phyloP scores from a whole-genome alignment of 345 rosid genomes.

The Ceriops tagal region DNA sequence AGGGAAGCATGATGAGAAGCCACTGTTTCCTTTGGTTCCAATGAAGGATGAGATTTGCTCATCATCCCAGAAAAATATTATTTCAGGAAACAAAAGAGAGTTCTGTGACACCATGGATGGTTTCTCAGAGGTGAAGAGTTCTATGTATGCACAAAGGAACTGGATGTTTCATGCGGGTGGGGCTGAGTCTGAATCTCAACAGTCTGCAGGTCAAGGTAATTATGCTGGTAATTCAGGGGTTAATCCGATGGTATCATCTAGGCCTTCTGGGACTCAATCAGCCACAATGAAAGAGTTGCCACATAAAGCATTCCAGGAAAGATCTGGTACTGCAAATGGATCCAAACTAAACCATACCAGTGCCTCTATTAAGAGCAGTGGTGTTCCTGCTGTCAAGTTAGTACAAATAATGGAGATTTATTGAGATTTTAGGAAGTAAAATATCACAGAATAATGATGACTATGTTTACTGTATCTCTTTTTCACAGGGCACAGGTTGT shows the following conservation, averaged over 20 bases:
- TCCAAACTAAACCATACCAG: conserved; percentile 28
- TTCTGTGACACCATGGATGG: conserved; percentile 71
- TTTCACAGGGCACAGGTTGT: conserved; percentile 78
- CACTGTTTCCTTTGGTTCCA: conserved; percentile 70
- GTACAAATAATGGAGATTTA: conserved; percentile 15
- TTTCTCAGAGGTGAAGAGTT: conserved; percentile 55
- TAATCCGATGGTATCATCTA: conserved; percentile 43
- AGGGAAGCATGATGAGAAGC: conserved; percentile 62
- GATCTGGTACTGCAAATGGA: conserved; percentile 22
- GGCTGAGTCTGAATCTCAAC: conserved; percentile 40
- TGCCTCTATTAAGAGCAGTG: conserved; percentile 40
- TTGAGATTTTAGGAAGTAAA: neutral
- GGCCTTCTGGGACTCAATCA: conserved; percentile 39
- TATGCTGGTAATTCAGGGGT: conserved; percentile 44
- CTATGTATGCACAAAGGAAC: conserved; percentile 49
- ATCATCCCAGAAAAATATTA: conserved; percentile 44
- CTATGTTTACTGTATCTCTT: conserved; percentile 3
- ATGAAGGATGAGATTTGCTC: conserved; percentile 50
- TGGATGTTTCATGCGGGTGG: conserved; percentile 56
- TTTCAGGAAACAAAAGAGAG: conserved; percentile 77
- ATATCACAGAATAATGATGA: neutral
- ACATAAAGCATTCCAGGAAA: conserved; percentile 38
- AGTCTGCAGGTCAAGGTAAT: conserved; percentile 39
- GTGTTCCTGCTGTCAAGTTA: conserved; percentile 77
- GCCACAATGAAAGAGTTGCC: conserved; percentile 42